Conservation (phyloP, 2,329 filamentous ascomycete species). For the Colletotrichum sp. region DNA sequence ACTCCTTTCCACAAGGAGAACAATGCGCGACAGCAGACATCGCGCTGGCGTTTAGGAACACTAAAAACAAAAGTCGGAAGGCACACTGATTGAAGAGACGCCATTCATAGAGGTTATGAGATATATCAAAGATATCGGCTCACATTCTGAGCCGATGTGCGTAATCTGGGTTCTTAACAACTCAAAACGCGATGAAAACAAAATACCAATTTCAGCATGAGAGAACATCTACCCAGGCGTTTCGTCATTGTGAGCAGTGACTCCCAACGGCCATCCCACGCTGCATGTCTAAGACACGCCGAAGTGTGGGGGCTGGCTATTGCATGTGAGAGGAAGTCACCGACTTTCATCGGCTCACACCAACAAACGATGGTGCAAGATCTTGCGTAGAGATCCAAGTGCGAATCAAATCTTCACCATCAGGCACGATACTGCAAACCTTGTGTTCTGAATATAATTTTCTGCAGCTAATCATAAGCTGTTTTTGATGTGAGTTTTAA, state of each 20-base stretch:
- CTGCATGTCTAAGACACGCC: background rate
- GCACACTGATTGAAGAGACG: constrained; percentile 8
- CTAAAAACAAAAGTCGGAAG: constrained; percentile 3
- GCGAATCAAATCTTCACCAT: background rate
- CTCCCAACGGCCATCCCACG: background rate
- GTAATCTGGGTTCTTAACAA: background rate
- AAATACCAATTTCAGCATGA: background rate
- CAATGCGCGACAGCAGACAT: background rate
- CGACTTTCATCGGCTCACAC: background rate
- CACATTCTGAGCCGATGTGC: background rate
- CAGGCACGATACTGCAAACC: background rate
- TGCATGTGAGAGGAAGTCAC: background rate
- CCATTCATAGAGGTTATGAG: background rate
- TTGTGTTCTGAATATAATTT: background rate
- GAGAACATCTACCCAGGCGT: background rate
- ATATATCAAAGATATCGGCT: background rate
- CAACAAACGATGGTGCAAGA: background rate
- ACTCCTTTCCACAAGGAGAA: background rate
- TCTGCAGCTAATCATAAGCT: background rate
- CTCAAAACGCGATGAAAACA: background rate
- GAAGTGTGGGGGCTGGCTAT: background rate
- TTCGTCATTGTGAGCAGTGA: background rate
- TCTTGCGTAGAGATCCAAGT: background rate
- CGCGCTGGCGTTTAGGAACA: constrained; percentile 15
- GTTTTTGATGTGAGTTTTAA: background rate